These are phyloP conservation scores for Aspergillus sp. DNA, from an alignment of 2,329 filamentous ascomycete species.

Conservation along the genomic window DNA sequence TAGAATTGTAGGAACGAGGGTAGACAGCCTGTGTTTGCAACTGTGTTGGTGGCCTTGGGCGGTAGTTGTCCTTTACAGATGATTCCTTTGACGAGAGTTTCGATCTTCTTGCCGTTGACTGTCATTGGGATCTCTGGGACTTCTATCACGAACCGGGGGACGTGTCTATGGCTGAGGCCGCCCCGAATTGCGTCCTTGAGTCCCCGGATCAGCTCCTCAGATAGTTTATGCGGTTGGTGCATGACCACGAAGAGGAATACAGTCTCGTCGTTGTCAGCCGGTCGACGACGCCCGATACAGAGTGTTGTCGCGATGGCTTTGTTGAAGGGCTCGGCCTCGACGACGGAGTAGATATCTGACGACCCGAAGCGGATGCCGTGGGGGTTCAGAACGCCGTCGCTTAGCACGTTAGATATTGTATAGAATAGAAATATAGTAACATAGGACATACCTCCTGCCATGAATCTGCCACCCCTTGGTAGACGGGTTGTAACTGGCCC, in stretches of 20 bases:
- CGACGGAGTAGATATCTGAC: conserved; percentile 74
- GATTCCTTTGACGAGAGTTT: background rate
- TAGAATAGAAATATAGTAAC: no score
- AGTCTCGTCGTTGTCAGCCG: conserved; percentile 56
- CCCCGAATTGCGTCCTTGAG: conserved; percentile 65
- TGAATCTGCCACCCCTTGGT: conserved; percentile 55
- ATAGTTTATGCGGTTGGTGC: conserved; percentile 59
- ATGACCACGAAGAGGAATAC: conserved; percentile 62
- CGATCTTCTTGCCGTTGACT: background rate
- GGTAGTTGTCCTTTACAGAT: background rate
- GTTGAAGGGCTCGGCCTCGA: conserved; percentile 54
- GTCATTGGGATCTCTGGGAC: conserved; percentile 75
- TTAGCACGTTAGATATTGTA: background rate
- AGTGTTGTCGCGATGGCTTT: conserved; percentile 65
- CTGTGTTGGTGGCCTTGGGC: background rate
- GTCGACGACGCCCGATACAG: conserved; percentile 74
- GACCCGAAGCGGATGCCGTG: conserved; percentile 76
- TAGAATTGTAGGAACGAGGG: background rate
- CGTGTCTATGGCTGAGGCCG: conserved; percentile 70
- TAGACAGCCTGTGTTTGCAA: background rate
- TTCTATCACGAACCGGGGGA: conserved; percentile 76
- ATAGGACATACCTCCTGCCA: conserved; percentile 27
- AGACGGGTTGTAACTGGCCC: conserved; percentile 67
- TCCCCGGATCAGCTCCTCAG: conserved; percentile 52
- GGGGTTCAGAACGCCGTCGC: conserved; percentile 76